A percentile compares a stretch with the other conserved stretches of the same genome.
phyloP scores from a whole-genome alignment of 163 green algal genomes.

The Scenedesmus sp. region DNA sequence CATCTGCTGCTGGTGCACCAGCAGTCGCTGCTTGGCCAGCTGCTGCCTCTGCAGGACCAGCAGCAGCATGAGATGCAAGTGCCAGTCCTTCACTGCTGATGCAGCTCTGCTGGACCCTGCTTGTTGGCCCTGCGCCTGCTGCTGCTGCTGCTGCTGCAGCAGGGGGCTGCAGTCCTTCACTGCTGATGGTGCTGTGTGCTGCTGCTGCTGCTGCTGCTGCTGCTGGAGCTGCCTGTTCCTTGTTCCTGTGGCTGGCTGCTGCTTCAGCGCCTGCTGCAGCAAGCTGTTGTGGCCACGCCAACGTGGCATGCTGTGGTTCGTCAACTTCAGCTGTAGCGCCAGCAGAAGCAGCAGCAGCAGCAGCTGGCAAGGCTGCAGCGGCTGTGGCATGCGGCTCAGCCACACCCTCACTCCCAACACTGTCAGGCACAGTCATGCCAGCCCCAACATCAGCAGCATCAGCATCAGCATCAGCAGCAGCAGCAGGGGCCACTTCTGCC shows the following conservation, averaged over 20 bases:
- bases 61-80: neutral
- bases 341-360: neutral
- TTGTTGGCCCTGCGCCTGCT: neutral
- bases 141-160: neutral
- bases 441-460: slow-evolving; percentile 2
- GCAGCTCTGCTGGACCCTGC: neutral
- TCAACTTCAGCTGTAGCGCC: neutral
- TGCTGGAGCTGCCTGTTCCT: neutral
- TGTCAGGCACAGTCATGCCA: neutral
- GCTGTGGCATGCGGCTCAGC: neutral
- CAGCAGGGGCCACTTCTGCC: neutral
- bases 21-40: neutral
- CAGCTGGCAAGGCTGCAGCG: neutral
- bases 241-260: neutral
- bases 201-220: neutral
- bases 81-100: neutral
- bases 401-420: neutral
- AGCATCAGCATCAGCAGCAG: neutral
- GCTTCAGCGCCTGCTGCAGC: neutral
- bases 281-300: too few species aligned
- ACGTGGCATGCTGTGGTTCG: neutral
- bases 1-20: neutral
- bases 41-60: neutral
- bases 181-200: neutral
- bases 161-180: neutral